Evolutionary conservation across 2,329 filamentous ascomycete species (phyloP).

Genomic region (Aureobasidium sp.): DNA sequence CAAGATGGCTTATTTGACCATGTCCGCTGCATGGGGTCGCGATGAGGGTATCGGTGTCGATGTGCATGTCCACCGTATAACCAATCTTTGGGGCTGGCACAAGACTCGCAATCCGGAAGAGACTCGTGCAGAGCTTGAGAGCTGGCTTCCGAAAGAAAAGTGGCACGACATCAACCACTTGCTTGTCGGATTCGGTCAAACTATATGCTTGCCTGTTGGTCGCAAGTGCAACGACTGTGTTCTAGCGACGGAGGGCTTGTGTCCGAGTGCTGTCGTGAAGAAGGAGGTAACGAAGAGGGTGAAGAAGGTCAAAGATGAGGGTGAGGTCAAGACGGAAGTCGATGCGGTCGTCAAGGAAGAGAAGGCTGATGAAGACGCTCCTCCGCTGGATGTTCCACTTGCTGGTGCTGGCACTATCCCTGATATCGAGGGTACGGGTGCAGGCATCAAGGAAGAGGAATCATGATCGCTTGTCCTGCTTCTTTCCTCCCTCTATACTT

Average conservation of each 20-base stretch:
- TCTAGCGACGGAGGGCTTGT: conserved; percentile 66
- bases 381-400: conserved; percentile 17
- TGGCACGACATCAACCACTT: conserved; percentile 92
- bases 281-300: conserved; percentile 45
- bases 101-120: conserved; percentile 73
- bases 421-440: conserved; percentile 20
- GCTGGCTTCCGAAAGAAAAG: conserved; percentile 72
- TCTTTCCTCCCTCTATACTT: too few relatives aligned
- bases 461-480: not conserved
- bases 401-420: conserved; percentile 14
- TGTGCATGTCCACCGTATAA: conserved; percentile 90
- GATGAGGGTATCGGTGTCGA: conserved; percentile 82
- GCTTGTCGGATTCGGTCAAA: conserved; percentile 82
- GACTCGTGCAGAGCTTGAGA: conserved; percentile 64
- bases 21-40: conserved; percentile 65
- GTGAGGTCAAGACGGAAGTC: conserved; percentile 21
- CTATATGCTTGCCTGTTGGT: conserved; percentile 71
- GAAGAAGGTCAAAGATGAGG: conserved; percentile 31
- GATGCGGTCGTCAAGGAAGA: conserved; percentile 20
- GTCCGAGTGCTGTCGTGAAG: conserved; percentile 42
- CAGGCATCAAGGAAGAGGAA: conserved; percentile 2
- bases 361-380: conserved; percentile 22
- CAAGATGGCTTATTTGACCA: conserved; percentile 88
- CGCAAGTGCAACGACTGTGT: conserved; percentile 79
- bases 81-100: conserved; percentile 90